Percentiles rank a stretch among this genome's conserved stretches.
These are phyloP conservation scores for Xanthoceras sorbifolium DNA, from an alignment of 345 rosid genomes.

Conservation along the genomic window DNA sequence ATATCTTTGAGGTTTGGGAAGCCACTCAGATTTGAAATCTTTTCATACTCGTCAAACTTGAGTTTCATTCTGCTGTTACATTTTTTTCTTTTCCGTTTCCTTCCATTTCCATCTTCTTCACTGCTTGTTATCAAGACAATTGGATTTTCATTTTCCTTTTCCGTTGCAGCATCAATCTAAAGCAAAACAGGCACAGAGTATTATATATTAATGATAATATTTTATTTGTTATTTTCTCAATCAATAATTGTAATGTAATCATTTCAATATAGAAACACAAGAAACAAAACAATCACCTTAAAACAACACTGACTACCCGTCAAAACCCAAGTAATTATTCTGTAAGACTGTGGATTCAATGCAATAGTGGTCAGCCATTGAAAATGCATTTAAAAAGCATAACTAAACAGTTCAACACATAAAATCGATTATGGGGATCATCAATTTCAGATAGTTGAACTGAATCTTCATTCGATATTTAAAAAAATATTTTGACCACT, in stretches of 20 bases:
- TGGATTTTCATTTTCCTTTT: not conserved
- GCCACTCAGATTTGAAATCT: not conserved
- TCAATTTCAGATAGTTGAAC: not conserved
- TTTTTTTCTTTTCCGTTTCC: too few relatives aligned
- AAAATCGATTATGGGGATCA: not conserved
- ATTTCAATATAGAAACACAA: not conserved
- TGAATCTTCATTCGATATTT: slow-evolving; percentile 1
- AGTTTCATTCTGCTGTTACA: too few relatives aligned
- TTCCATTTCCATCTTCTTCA: too few relatives aligned
- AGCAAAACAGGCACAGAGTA: not conserved
- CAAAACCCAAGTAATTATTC: not conserved
- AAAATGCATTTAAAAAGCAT: not conserved
- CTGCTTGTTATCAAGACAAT: too few relatives aligned
- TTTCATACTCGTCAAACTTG: too few relatives aligned
- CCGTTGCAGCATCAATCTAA: slow-evolving; percentile 22
- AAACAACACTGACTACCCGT: not conserved
- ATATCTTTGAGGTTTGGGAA: slow-evolving; percentile 18
- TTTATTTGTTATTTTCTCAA: not conserved
- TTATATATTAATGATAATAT: not conserved
- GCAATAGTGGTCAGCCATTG: not conserved
- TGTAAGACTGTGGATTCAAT: too few relatives aligned
- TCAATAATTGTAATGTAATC: too few relatives aligned
- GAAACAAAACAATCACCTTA: not conserved
- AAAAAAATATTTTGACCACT: not conserved
- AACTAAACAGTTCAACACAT: not conserved